Evolutionary conservation across 208 protist species (phyloP), one percentile per base, ranked within the genome.

Genomic region (Acanthamoeba castellanii): DNA sequence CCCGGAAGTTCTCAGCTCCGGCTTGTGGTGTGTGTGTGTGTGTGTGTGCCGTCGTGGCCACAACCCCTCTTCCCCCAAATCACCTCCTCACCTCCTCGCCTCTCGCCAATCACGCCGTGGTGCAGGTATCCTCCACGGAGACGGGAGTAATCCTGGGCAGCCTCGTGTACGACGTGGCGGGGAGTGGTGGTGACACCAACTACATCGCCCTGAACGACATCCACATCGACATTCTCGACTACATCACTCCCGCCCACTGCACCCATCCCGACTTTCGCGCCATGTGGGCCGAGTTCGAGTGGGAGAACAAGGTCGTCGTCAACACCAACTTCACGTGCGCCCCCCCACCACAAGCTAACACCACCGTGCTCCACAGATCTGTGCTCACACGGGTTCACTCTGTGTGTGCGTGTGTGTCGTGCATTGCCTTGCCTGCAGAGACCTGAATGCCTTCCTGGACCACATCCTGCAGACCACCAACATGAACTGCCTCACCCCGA

Each of bases 261-360:
- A 89, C 97, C 13, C 96, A 99, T 34, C 76, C 97, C 3, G 97
- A 99, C 72, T 99, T 99, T 97, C 98, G 99, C 50, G 95, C 96
- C 32, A 99, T 99, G 98, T 99, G 99, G 99, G 96, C 98, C 55
- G 98, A 99, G 96, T 99, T 99, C 94, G 99, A 99, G 95, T 99
- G 99, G 99, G 99, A 99, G 97, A 99, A 99, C 97, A 99, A 99
- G 95, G 98, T 99, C 16, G 96, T 96, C 66, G 97, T 99, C 4
- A 98, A 97, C n/a, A 99, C 98, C 25, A 96, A 97, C 37, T 98
- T 98, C 76, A 96, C 64, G 66, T 96, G 96, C 78, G 96, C 37
- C 1, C n/a, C n/a, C n/a, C n/a, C n/a, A n/a, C n/a, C n/a, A n/a
- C n/a, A n/a, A n/a, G n/a, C n/a, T n/a, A n/a, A n/a, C n/a, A n/a